Conservation (phyloP, 257 asterid genomes). For the Ballota nigra region DNA sequence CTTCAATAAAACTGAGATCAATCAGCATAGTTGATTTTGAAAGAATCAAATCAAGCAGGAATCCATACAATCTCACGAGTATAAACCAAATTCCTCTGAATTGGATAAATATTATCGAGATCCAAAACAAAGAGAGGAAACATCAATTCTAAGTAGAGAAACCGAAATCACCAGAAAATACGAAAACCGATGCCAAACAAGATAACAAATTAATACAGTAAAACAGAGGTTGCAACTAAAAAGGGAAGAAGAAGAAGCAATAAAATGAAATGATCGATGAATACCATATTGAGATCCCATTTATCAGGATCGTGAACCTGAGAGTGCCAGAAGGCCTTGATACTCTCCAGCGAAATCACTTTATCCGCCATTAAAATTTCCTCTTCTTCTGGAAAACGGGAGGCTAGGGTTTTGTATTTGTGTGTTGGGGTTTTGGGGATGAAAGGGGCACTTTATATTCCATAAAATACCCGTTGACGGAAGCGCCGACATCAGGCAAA, state of each 20-base stretch:
- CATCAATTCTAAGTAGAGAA: not conserved
- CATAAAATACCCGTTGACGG: conserved; percentile 3
- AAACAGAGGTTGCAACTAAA: not conserved
- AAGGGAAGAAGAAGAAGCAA: not conserved
- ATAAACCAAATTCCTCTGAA: not conserved
- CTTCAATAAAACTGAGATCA: not conserved
- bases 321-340: conserved; percentile 74
- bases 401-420: conserved; percentile 32
- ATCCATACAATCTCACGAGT: not conserved
- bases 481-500: not conserved
- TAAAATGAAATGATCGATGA: not conserved
- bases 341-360: conserved; percentile 49
- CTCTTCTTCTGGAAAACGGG: not conserved
- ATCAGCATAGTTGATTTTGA: not conserved
- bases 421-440: conserved; percentile 21
- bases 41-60: not conserved
- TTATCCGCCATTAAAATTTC: conserved; percentile 49
- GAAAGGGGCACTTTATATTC: not conserved
- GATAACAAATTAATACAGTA: not conserved
- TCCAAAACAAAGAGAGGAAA: not conserved
- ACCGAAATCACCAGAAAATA: not conserved
- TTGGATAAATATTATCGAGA: not conserved
- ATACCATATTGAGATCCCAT: conserved; percentile 79
- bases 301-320: conserved; percentile 80
- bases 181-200: not conserved